These are phyloP conservation scores for Tylopilus orsonianus DNA, from an alignment of 1,284 basidiomycete species.

Conservation along the genomic window DNA sequence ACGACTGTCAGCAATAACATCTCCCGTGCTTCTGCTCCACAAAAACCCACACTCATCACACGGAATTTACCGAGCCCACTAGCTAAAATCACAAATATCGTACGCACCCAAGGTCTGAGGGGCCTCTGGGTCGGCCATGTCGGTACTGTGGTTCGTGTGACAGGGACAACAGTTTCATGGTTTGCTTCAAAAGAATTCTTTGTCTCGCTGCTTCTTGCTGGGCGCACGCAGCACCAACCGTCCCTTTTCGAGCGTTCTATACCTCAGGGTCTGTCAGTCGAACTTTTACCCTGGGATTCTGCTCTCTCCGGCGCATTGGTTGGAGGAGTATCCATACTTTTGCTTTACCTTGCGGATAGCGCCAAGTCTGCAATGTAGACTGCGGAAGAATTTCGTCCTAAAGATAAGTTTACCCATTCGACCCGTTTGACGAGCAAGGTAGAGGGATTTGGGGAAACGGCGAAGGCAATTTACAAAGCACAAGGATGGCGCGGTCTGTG, in stretches of 20 bases:
- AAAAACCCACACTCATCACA: constrained; percentile 13
- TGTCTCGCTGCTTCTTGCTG: constrained; percentile 54
- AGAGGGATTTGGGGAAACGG: constrained; percentile 62
- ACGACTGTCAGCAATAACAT: constrained; percentile 22
- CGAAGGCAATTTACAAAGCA: constrained; percentile 68
- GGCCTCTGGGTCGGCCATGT: constrained; percentile 90
- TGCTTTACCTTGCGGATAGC: constrained; percentile 83
- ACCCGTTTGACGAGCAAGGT: constrained; percentile 19
- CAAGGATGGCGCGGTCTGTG: constrained; percentile 80
- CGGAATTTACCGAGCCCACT: constrained; percentile 62
- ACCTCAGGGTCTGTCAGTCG: background rate
- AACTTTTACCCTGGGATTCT: constrained; percentile 69
- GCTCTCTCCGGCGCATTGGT: constrained; percentile 78
- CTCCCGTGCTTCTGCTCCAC: constrained; percentile 27
- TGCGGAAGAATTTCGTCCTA: constrained; percentile 71
- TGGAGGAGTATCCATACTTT: constrained; percentile 80
- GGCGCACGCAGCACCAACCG: constrained; percentile 25
- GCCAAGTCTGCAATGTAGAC: constrained; percentile 92
- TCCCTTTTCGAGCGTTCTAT: constrained; percentile 36
- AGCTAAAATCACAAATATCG: constrained; percentile 60
- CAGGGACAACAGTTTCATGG: constrained; percentile 86
- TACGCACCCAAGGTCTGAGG: constrained; percentile 66
- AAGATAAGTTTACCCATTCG: constrained; percentile 11
- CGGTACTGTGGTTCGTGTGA: constrained; percentile 84
- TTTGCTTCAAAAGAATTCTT: constrained; percentile 84